A percentile compares a stretch with the other conserved stretches of the same genome.
phyloP scores from a whole-genome alignment of 2,329 filamentous ascomycete species.

The Mariannaea sp. region DNA sequence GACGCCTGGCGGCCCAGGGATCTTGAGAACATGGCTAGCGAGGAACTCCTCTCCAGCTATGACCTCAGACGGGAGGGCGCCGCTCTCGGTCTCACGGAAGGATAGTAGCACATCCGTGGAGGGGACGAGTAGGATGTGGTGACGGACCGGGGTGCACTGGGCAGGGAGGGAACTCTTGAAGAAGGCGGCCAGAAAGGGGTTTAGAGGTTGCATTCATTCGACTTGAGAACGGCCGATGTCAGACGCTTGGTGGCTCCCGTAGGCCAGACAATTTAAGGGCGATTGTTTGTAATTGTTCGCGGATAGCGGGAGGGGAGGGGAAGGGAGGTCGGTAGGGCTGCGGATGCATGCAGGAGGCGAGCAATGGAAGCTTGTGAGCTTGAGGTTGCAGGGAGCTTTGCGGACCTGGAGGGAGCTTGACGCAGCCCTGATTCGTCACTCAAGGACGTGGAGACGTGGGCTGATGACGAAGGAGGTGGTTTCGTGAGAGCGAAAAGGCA shows the following conservation, averaged over 20 bases:
- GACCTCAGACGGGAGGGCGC: conserved; percentile 76
- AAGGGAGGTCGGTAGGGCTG: conserved; percentile 24
- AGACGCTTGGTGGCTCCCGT: conserved; percentile 38
- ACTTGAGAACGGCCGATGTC: conserved; percentile 37
- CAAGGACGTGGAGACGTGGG: conserved; percentile 30
- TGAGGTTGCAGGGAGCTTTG: conserved; percentile 9
- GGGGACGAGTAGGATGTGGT: conserved; percentile 92
- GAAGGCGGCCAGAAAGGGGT: conserved; percentile 98
- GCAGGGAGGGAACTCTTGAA: conserved; percentile 92
- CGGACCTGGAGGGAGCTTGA: conserved; percentile 22
- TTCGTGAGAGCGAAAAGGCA: conserved; percentile 21
- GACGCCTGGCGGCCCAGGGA: conserved; percentile 62
- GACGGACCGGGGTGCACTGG: conserved; percentile 89
- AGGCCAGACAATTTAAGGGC: conserved; percentile 29
- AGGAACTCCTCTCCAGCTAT: conserved; percentile 92
- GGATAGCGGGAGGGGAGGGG: conserved; percentile 15
- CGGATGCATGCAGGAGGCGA: conserved; percentile 35
- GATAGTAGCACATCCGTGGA: conserved; percentile 90
- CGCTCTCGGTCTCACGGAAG: conserved; percentile 84
- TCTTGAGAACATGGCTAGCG: conserved; percentile 91
- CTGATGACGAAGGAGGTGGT: conserved; percentile 27
- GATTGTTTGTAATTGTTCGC: conserved; percentile 20
- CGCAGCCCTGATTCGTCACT: conserved; percentile 26
- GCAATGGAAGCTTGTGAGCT: conserved; percentile 9
- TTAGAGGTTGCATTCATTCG: conserved; percentile 89